These are phyloP conservation scores for Scopulariopsis brevicaulis DNA, from an alignment of 2,329 filamentous ascomycete genomes.

Conservation along the genomic window DNA sequence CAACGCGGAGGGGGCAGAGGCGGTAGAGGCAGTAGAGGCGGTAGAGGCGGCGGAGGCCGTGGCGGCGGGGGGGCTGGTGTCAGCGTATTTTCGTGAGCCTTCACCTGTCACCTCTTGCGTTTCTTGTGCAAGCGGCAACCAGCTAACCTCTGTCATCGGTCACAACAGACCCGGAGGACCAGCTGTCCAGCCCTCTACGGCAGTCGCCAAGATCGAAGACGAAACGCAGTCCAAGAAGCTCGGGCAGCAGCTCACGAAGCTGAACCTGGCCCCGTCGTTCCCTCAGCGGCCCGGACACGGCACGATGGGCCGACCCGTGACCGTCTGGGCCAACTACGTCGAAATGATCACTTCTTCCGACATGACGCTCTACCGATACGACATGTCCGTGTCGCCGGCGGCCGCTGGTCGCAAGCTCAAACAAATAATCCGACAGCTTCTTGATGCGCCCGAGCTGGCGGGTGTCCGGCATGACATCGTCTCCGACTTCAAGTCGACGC, in stretches of 20 bases:
- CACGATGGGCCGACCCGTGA: constrained; percentile 24
- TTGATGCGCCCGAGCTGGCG: constrained; percentile 29
- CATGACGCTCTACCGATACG: constrained; percentile 30
- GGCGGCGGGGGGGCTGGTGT: no score
- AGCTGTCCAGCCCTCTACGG: not conserved
- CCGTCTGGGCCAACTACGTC: constrained; percentile 46
- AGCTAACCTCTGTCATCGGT: not conserved
- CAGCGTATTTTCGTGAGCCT: no score
- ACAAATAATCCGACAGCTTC: constrained; percentile 9
- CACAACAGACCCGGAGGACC: not conserved
- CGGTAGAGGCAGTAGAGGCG: no score
- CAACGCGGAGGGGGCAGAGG: no score
- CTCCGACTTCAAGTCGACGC: constrained; percentile 21
- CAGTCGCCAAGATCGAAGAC: constrained; percentile 3
- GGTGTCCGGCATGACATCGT: constrained; percentile 12
- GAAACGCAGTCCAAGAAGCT: not conserved
- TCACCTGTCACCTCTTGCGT: no score
- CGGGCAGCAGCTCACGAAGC: not conserved
- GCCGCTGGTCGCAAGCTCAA: constrained; percentile 4
- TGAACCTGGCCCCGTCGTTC: constrained; percentile 14
- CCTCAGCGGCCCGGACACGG: constrained; percentile 39
- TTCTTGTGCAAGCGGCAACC: not conserved
- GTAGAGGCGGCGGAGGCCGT: no score
- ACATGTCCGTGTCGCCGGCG: constrained; percentile 21
- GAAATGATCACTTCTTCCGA: constrained; percentile 24